Evolutionary conservation across 2,329 filamentous ascomycete genomes (phyloP), one percentile per base, ranked within the genome.

Genomic region (Xylariales sp.): DNA sequence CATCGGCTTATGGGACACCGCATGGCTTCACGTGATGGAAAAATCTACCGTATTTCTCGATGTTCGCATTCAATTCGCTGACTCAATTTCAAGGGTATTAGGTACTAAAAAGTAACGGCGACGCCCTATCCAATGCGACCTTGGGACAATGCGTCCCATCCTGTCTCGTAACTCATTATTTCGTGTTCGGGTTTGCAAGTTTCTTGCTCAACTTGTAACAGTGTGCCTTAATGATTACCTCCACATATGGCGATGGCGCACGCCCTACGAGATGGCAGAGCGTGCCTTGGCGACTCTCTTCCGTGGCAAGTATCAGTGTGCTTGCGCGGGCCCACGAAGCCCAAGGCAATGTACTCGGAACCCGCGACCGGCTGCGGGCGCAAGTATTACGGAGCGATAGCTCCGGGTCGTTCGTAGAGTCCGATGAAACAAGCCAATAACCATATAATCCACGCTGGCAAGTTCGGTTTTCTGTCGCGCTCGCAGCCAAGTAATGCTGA

Each of bases 101-200:
- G 16, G 39, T 41, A 2, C 7, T 10, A n/a, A 30, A 14, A 45
- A 39, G 14, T 14, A 18, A 18, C 5, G 16, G 2, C 45, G 5
- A 30, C 41, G 14, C 39, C 41, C 39, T 12, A 14, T 12, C 12
- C 14, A 23, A 41, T 49, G 10, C 10, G 18, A 30, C 9, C 18
- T 41, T 18, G 6, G 32, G 18, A 0, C 10, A 14, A 23, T 53
- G 23, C 14, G 16, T 55, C 45, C 43, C 28, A 36, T 62, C 10
- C 18, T 34, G 30, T 48, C 45, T 62, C 52, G 6, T 66, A 16
- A 57, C 14, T 52, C 64, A 23, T 62, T 46, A 62, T 46, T 50
- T 61, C 52, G 45, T 65, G 45, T 8, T 45, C 36, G n/a, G 28
- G 28, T 45, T 8, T 28, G 46, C 46, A 7, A 10, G 5, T 2